Conservation (phyloP, 163 green algal genomes). For the Chlamydomonas reinhardtii region DNA sequence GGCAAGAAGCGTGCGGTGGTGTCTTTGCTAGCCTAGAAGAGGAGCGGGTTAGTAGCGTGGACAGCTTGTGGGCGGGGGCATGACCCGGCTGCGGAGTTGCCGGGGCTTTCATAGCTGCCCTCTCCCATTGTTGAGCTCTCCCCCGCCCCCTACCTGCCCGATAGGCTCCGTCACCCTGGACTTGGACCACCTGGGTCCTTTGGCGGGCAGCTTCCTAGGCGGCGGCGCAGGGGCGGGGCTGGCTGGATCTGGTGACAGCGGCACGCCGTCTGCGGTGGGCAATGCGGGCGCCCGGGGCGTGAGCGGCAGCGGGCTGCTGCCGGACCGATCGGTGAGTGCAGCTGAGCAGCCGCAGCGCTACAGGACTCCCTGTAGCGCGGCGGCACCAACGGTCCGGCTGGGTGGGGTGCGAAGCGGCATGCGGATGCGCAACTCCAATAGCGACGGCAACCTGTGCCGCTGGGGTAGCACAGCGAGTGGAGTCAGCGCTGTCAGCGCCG, state of each 20-base stretch:
- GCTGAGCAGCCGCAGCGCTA: too few relatives aligned
- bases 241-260: neutral
- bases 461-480: neutral
- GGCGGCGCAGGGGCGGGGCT: neutral
- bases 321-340: neutral
- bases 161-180: constrained; percentile 40
- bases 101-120: too few relatives aligned
- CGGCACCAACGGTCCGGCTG: too few relatives aligned
- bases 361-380: too few relatives aligned
- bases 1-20: neutral
- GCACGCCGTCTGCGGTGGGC: neutral
- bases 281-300: neutral
- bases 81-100: too few relatives aligned
- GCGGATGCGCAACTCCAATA: constrained; percentile 43
- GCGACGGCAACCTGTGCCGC: constrained; percentile 44
- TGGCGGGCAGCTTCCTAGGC: constrained; percentile 22
- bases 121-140: too few relatives aligned
- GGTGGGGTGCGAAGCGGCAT: neutral
- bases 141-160: neutral
- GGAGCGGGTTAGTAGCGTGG: too few relatives aligned
- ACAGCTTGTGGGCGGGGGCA: too few relatives aligned
- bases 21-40: too few relatives aligned
- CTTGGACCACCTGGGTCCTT: constrained; percentile 49
- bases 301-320: too few relatives aligned
- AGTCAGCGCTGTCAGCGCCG: neutral